Conservation (phyloP, 2,329 filamentous ascomycete species). For the Coleophoma crateriformis region DNA sequence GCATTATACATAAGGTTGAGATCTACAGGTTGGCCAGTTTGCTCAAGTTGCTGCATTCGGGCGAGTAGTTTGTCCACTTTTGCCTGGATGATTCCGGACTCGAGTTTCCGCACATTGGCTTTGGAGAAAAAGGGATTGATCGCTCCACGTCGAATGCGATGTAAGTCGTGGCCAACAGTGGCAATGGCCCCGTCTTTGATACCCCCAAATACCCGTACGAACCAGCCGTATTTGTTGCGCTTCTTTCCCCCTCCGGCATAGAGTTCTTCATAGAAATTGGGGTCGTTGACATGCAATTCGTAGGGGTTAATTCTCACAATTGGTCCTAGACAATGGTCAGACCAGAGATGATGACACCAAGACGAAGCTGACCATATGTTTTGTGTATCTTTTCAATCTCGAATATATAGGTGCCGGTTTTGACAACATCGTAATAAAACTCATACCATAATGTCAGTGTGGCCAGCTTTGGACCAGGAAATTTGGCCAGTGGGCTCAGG, state of each 20-base stretch:
- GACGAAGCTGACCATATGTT: background rate
- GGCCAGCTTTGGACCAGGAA: conserved; percentile 13
- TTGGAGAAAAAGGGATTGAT: conserved; percentile 2
- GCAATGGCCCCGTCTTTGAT: background rate
- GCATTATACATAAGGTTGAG: conserved; percentile 21
- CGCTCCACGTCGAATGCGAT: background rate
- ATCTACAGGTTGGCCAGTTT: conserved; percentile 14
- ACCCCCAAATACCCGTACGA: background rate
- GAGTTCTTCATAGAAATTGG: conserved; percentile 20
- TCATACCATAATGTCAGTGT: conserved; percentile 15
- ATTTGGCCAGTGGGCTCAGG: conserved; percentile 14
- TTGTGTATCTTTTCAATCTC: background rate
- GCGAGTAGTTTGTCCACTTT: conserved; percentile 6
- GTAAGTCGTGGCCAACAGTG: background rate
- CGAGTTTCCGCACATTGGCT: background rate
- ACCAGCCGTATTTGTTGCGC: conserved; percentile 1
- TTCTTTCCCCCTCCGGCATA: conserved; percentile 14
- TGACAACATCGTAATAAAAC: conserved; percentile 14
- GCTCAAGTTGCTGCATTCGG: background rate
- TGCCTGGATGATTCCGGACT: background rate
- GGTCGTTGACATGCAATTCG: conserved; percentile 23
- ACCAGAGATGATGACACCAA: background rate
- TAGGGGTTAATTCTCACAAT: conserved; percentile 26
- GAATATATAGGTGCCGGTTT: background rate
- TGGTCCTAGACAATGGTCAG: conserved; percentile 15